These are phyloP conservation scores for Fusarium poae DNA, from an alignment of 2,329 filamentous ascomycete species.

Conservation along the genomic window DNA sequence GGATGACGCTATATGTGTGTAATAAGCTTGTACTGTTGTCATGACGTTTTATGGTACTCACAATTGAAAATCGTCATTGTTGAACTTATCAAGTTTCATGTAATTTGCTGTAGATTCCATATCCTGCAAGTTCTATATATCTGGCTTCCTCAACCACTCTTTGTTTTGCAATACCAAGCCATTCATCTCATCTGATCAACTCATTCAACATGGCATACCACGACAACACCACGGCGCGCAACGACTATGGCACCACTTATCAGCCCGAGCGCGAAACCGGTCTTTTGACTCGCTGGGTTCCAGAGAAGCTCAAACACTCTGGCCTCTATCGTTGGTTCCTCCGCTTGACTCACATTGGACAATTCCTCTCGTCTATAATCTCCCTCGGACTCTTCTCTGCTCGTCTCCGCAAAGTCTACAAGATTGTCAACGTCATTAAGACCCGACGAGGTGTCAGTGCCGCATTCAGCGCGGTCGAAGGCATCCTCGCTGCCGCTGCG, in stretches of 20 bases:
- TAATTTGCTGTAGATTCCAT: background rate
- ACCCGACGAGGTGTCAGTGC: conserved; percentile 26
- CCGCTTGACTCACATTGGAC: conserved; percentile 25
- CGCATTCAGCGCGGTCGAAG: conserved; percentile 32
- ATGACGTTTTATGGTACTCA: background rate
- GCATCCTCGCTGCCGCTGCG: conserved; percentile 37
- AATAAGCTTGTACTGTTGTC: background rate
- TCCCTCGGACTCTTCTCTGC: conserved; percentile 37
- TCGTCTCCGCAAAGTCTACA: conserved; percentile 22
- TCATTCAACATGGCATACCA: conserved; percentile 3
- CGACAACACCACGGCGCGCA: background rate
- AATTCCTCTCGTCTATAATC: conserved; percentile 32
- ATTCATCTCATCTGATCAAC: background rate
- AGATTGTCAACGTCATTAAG: conserved; percentile 24
- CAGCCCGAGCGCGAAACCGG: conserved; percentile 2
- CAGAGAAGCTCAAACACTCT: conserved; percentile 25
- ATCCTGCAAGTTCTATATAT: background rate
- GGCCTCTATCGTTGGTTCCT: conserved; percentile 38
- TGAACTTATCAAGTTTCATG: background rate
- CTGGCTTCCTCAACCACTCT: accelerated
- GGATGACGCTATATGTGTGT: background rate
- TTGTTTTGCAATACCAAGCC: background rate
- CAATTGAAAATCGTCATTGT: background rate
- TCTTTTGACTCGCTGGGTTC: conserved; percentile 26
- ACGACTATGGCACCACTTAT: conserved; percentile 18